Percentiles rank a stretch among this genome's conserved stretches.
Conservation (phyloP, 208 protist species). For the Leptomonas seymouri region DNA sequence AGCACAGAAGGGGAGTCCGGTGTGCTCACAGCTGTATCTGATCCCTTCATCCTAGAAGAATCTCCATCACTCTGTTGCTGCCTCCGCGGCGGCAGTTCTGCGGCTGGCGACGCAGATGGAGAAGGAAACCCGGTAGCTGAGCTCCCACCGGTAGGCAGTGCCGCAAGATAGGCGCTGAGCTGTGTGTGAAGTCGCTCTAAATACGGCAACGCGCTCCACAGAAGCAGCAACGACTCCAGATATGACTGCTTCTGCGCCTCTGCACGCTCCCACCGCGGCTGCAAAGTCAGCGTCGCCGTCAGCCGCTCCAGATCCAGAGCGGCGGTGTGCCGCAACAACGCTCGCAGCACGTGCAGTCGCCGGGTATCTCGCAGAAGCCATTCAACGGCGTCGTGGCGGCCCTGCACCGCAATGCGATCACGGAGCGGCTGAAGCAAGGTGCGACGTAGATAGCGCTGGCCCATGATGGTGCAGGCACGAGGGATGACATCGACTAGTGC, state of each 20-base stretch:
- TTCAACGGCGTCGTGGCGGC: conserved; percentile 76
- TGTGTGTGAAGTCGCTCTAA: conserved; percentile 26
- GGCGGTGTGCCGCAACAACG: conserved; percentile 27
- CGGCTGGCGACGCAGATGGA: background rate
- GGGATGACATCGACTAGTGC: conserved; percentile 68
- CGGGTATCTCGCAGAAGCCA: conserved; percentile 59
- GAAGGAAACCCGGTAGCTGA: background rate
- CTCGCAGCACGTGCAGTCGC: conserved; percentile 31
- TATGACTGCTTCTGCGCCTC: conserved; percentile 19
- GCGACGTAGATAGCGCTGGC: conserved; percentile 69
- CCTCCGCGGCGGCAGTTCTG: background rate
- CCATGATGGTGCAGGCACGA: conserved; percentile 71
- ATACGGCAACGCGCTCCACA: conserved; percentile 40
- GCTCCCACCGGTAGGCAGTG: background rate
- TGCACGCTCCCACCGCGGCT: conserved; percentile 19
- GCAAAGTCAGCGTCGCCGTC: conserved; percentile 33
- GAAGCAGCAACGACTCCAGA: conserved; percentile 38
- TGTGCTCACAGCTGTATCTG: conserved; percentile 2
- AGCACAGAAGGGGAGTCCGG: conserved; percentile 36
- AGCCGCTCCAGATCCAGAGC: conserved; percentile 46
- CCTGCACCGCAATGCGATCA: conserved; percentile 56
- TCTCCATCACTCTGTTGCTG: background rate
- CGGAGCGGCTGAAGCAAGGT: conserved; percentile 81
- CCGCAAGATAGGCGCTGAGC: conserved; percentile 22
- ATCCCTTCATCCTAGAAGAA: too few species aligned